A percentile compares a stretch with the other conserved stretches of the same genome.
Conservation (phyloP, 805 yeast genomes). For the Candida lessepsii region DNA sequence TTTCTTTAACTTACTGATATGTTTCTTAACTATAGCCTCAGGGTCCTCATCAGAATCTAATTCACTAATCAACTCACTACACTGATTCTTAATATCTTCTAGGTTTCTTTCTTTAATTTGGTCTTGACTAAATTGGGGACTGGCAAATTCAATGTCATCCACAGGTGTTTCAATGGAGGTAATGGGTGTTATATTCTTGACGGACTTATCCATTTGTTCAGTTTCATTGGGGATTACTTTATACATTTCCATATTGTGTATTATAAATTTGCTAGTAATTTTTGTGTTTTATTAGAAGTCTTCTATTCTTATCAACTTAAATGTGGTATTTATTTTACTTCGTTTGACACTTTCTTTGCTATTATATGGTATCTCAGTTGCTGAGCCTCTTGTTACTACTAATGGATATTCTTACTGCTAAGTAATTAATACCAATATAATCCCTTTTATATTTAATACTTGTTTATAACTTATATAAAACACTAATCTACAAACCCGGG, state of each 20-base stretch:
- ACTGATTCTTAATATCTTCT: slow-evolving; percentile 33
- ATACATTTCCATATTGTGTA: not conserved
- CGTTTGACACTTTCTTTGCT: too few species aligned
- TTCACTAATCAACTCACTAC: slow-evolving; percentile 31
- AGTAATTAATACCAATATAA: too few species aligned
- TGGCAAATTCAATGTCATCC: not conserved
- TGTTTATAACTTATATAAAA: too few species aligned
- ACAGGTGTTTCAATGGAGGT: not conserved
- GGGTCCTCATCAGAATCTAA: slow-evolving; percentile 39
- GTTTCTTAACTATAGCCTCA: slow-evolving; percentile 46
- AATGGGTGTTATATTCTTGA: not conserved
- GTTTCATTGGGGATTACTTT: not conserved
- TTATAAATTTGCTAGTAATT: too few species aligned
- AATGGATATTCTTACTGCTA: too few species aligned
- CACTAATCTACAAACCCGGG: too few species aligned
- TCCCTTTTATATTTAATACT: too few species aligned
- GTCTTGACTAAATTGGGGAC: slow-evolving; percentile 1
- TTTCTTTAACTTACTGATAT: slow-evolving; percentile 50
- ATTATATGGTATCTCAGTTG: too few species aligned
- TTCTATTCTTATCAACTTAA: too few species aligned
- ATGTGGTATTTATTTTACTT: too few species aligned
- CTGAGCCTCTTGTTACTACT: too few species aligned
- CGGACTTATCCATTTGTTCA: not conserved
- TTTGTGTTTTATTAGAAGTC: too few species aligned
- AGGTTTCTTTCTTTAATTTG: slow-evolving; percentile 12